Evolutionary conservation across 2,329 filamentous ascomycete genomes (phyloP).

Genomic region (Aspergillus japonicus): DNA sequence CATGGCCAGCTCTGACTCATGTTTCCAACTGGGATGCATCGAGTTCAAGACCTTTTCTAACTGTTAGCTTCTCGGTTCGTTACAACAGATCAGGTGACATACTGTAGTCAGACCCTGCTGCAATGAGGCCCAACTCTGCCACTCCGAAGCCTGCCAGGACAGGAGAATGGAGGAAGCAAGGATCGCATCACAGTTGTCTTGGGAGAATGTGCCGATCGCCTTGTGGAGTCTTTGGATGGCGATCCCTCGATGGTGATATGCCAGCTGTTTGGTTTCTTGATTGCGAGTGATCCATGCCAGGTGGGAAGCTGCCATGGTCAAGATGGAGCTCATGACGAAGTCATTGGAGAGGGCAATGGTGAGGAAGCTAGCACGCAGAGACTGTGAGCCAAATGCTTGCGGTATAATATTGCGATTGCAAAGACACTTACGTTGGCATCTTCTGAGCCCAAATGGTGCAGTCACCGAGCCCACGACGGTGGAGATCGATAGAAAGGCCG

Average conservation of each 20-base stretch:
- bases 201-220: constrained; percentile 80
- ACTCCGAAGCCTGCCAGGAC: constrained; percentile 95
- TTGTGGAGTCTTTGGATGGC: constrained; percentile 86
- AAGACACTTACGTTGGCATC: constrained; percentile 75
- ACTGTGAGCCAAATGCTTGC: constrained; percentile 23
- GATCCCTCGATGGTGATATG: constrained; percentile 81
- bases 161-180: constrained; percentile 87
- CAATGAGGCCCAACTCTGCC: constrained; percentile 90
- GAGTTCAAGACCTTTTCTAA: constrained; percentile 65
- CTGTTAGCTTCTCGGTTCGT: background rate
- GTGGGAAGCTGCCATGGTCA: constrained; percentile 93
- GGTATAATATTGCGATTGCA: constrained; percentile 9
- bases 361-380: constrained; percentile 61
- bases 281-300: constrained; percentile 87
- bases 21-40: constrained; percentile 82
- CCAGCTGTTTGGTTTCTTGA: constrained; percentile 79
- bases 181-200: constrained; percentile 84
- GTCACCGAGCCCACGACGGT: constrained; percentile 71
- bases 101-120: constrained; percentile 86
- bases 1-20: constrained; percentile 67
- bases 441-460: constrained; percentile 92
- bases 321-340: constrained; percentile 91
- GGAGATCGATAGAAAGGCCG: constrained; percentile 79
- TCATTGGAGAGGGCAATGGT: constrained; percentile 75
- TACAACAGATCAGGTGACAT: background rate